Evolutionary conservation across 164 flowering plant species (phyloP), one percentile per base, ranked within the genome.

Genomic region (Dillenia suffruticosa): DNA sequence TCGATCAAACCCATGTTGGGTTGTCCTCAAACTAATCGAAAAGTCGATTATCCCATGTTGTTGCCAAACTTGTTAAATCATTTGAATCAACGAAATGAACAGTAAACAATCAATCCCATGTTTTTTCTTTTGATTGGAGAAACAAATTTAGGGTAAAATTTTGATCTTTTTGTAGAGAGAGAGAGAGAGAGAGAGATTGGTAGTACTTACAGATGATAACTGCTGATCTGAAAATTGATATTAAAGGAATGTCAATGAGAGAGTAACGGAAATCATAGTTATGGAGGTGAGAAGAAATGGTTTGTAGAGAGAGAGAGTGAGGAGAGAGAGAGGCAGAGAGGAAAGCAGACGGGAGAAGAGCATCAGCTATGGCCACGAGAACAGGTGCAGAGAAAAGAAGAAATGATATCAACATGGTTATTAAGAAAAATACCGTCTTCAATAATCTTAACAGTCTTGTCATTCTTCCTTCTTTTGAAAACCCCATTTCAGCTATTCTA

Each of bases 371-470:
- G 11, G 68, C 81, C 2, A 93, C 74, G 2, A 91, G 72, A 57
- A 85, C 73, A 2, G 98, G 98, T 11, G 97, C 92, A 22, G 91
- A 93, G 76, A 90, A 69, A 8, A 93, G 19, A 9, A 90, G 85
- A 15, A 93, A 73, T 8, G 97, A 93, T 10, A 82, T 49, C 2
- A 86, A 15, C 95, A 93, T 85, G 57, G 81, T 66, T 57, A 86
- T 56, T 11, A 93, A 58, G 87, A 93, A 83, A 61, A 90, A 82
- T 48, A 90, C 26, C 8, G 95, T 89, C 79, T 87, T 90, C 9
- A 87, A 40, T 44, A 70, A 87, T 78, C 98, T 72, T 64, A 70
- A 61, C 0, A 76, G 49, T 63, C 72, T 76, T 51, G 63, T 77
- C 12, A 69, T 52, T 71, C 68, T 85, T 70, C 83, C 90, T 46